A percentile compares a stretch with the other conserved stretches of the same genome.
Conservation (phyloP, 345 rosid genomes). For the Melaleuca alternifolia region DNA sequence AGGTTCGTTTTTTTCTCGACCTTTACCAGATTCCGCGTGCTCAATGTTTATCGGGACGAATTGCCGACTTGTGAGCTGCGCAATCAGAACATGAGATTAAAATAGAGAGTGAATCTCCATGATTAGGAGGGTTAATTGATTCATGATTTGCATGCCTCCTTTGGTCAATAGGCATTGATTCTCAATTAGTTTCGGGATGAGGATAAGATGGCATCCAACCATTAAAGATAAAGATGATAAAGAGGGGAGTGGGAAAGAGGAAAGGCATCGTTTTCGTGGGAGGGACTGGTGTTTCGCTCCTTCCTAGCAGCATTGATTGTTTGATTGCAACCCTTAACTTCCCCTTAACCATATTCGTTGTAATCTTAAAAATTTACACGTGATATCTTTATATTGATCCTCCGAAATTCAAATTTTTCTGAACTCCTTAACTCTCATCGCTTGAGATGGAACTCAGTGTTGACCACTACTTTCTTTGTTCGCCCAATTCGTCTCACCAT, state of each 20-base stretch:
- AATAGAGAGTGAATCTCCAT: neutral
- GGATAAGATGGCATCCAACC: neutral
- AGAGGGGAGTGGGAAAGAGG: neutral
- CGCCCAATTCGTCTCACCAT: no score
- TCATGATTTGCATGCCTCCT: neutral
- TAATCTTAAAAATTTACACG: no score
- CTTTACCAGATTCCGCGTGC: neutral
- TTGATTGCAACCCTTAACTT: constrained; percentile 29
- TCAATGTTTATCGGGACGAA: neutral
- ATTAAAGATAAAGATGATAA: neutral
- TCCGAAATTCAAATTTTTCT: neutral
- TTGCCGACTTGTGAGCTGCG: neutral
- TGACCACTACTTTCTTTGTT: no score
- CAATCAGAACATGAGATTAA: neutral
- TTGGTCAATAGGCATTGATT: neutral
- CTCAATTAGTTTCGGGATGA: neutral
- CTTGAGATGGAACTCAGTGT: no score
- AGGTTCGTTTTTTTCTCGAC: neutral
- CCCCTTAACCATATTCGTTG: neutral
- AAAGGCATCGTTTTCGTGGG: constrained; percentile 16
- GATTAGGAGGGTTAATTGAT: neutral
- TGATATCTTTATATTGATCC: neutral
- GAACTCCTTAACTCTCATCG: neutral
- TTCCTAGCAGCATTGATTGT: constrained; percentile 27
- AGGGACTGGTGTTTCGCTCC: constrained; percentile 14